Evolutionary conservation across 257 asterid species (phyloP), one percentile per base, ranked within the genome.

Genomic region (Cruciata laevipes): DNA sequence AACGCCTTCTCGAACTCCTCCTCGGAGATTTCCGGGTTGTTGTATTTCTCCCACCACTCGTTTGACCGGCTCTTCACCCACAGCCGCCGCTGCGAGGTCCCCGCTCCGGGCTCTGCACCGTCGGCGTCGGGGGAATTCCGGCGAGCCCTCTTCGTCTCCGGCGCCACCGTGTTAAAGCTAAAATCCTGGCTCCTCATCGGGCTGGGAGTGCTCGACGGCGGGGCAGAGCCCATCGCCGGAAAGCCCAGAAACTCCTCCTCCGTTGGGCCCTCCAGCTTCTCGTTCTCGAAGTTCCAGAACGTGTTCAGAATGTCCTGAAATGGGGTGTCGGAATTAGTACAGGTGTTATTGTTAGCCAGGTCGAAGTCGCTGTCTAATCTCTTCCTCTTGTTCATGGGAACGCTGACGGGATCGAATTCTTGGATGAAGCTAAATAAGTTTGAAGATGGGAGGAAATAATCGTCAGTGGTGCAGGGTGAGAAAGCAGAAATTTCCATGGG

Each of bases 31-130:
- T 85, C 89, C 0, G 88, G 79, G 74, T 82, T 71, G 72, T 69
- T 86, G 24, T 83, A 83, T 9, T 72, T 89, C 74, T 91, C 91
- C 98, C 98, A 91, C 98, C 98, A 91, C 4, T 80, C 97, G 14
- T 81, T 87, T 0, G 98, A 89, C 32, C 98, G 81, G 70, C 21
- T 63, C 69, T 91, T 91, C 66, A 89, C 95, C 98, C 98, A 91
- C 63, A 89, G 61, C 11, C 96, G 71, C 38, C 95, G 81, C 71
- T 76, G 95, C 1, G 77, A 56, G 52, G 63, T 42, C 7, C 44
- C 63, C 10, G 35, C 73, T 17, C 9, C 64, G 38, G 71, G 72
- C 35, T 69, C 37, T 0, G 60, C 10, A 2, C 74, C 57, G 14
- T 67, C 75, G 5, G 18, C 53, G n/a, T 74, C 82, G 6, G 77